These are phyloP conservation scores for Fusarium subglutinans DNA, from an alignment of 2,329 filamentous ascomycete species.

Conservation along the genomic window DNA sequence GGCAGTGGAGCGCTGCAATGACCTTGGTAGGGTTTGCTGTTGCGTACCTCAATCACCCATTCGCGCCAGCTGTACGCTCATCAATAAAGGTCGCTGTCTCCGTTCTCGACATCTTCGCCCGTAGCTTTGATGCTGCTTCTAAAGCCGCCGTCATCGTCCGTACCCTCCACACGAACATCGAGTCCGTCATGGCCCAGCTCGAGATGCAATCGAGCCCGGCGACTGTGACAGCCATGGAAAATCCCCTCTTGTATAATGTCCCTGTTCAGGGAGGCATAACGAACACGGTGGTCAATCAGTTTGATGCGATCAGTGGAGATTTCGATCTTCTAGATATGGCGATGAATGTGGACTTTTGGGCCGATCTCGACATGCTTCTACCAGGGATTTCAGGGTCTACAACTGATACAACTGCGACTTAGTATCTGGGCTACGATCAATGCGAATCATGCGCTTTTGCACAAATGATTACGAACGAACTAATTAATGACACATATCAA, in stretches of 20 bases:
- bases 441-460: fast-evolving
- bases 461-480: fast-evolving
- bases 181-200: slow-evolving; percentile 7
- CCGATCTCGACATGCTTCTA: slow-evolving; percentile 2
- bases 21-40: neutral
- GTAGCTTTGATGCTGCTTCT: slow-evolving; percentile 1
- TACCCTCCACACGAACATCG: slow-evolving; percentile 4
- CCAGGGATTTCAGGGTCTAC: neutral
- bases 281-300: neutral
- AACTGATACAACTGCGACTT: neutral
- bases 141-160: slow-evolving; percentile 1
- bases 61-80: neutral
- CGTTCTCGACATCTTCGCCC: neutral
- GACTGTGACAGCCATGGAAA: fast-evolving
- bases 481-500: neutral
- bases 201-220: neutral
- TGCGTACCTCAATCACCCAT: neutral
- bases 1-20: slow-evolving; percentile 17
- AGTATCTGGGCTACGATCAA: neutral
- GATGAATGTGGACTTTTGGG: slow-evolving; percentile 19
- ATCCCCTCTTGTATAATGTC: neutral
- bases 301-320: neutral
- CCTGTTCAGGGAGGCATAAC: fast-evolving
- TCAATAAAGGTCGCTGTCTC: neutral
- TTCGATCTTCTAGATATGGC: slow-evolving; percentile 17